Percentiles rank a stretch among this genome's conserved stretches.
Evolutionary conservation across 106 monocot genomes (phyloP).

Genomic region (Gastrodia elata): DNA sequence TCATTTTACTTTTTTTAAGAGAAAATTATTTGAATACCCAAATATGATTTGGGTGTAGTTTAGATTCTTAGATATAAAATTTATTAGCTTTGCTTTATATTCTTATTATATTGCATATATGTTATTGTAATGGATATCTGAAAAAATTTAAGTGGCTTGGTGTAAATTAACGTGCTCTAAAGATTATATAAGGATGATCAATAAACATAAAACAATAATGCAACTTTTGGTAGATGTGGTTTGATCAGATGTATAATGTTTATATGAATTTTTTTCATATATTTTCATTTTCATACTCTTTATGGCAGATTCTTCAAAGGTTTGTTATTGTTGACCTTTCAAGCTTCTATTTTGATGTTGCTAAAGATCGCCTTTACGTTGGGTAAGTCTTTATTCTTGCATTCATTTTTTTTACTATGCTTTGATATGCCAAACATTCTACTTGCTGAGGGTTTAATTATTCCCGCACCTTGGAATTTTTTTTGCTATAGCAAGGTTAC

Average conservation of each 20-base stretch:
- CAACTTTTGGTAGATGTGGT: background rate
- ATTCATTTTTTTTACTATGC: background rate
- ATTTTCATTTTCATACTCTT: background rate
- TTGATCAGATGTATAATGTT: background rate
- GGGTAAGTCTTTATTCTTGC: conserved; percentile 52
- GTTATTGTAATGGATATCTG: background rate
- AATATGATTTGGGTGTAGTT: background rate
- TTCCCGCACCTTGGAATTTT: background rate
- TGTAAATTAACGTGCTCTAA: background rate
- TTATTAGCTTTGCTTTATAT: background rate
- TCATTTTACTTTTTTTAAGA: background rate
- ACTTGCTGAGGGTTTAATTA: background rate
- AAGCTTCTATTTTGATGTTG: conserved; percentile 93
- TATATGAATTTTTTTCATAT: conserved; percentile 3
- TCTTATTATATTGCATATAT: background rate
- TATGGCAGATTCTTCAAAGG: conserved; percentile 73
- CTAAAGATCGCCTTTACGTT: conserved; percentile 97
- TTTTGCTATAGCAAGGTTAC: background rate
- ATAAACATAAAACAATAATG: background rate
- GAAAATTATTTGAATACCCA: background rate
- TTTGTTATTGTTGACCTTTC: conserved; percentile 98
- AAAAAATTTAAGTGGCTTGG: background rate
- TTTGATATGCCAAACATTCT: background rate
- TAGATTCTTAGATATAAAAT: background rate
- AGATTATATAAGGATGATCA: background rate